These are phyloP conservation scores for Petasospora fabianii DNA, from an alignment of 1,139 yeast species.

Conservation along the genomic window DNA sequence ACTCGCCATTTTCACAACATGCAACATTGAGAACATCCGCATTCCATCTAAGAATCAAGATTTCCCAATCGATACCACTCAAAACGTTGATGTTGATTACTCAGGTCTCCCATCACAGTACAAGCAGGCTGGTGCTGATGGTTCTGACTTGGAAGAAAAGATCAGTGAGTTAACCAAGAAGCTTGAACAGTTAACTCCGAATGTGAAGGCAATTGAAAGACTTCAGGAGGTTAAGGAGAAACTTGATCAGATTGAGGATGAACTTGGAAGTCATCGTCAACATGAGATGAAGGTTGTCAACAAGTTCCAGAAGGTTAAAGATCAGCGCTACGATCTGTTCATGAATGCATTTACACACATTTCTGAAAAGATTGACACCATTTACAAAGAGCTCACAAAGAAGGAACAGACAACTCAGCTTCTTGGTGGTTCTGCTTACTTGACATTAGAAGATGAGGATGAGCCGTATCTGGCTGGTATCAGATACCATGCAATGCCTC, in stretches of 20 bases:
- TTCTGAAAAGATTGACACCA: conserved; percentile 63
- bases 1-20: conserved; percentile 59
- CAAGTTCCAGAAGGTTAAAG: conserved; percentile 58
- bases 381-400: conserved; percentile 85
- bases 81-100: conserved; percentile 51
- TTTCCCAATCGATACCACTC: conserved; percentile 43
- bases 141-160: conserved; percentile 39
- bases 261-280: conserved; percentile 59
- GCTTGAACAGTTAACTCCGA: conserved; percentile 68
- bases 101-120: conserved; percentile 43
- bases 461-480: conserved; percentile 84
- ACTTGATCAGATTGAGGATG: conserved; percentile 58
- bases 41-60: conserved; percentile 55
- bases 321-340: conserved; percentile 57
- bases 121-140: conserved; percentile 24
- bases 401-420: conserved; percentile 45
- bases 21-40: conserved; percentile 68
- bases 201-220: conserved; percentile 75
- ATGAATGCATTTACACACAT: conserved; percentile 76
- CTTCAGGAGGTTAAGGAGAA: conserved; percentile 64
- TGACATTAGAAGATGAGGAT: conserved; percentile 84
- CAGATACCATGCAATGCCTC: conserved; percentile 94
- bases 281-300: conserved; percentile 54
- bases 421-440: conserved; percentile 88
- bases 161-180: conserved; percentile 53